A percentile compares a stretch with the other conserved stretches of the same genome.
Conservation (phyloP, 2,329 filamentous ascomycete genomes). For the Trichoderma hamatum region DNA sequence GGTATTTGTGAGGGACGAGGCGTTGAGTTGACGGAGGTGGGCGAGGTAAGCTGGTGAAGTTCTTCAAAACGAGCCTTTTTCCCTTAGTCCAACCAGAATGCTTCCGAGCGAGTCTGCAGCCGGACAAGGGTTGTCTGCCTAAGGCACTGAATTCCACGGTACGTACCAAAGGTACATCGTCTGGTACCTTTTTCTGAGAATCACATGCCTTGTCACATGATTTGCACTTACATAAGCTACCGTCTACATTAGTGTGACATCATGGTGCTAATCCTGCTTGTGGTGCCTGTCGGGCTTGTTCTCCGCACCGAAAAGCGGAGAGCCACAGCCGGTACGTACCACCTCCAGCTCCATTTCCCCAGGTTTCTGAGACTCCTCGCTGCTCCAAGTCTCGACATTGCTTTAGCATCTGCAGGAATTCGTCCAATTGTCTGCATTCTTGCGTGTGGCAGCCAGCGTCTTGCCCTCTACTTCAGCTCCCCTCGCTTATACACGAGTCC, state of each 20-base stretch:
- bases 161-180: too few relatives aligned
- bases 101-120: slow-evolving; percentile 40
- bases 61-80: slow-evolving; percentile 48
- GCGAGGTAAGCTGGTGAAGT: slow-evolving; percentile 39
- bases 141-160: not conserved
- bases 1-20: slow-evolving; percentile 43
- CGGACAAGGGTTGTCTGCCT: slow-evolving; percentile 31
- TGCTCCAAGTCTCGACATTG: slow-evolving; percentile 8
- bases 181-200: not conserved
- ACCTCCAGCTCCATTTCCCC: slow-evolving; percentile 25
- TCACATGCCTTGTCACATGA: not conserved
- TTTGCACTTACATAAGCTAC: not conserved
- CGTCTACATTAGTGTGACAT: not conserved
- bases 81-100: slow-evolving; percentile 35
- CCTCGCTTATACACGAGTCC: not conserved
- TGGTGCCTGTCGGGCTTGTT: slow-evolving; percentile 2
- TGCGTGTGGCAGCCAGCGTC: not conserved
- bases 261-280: slow-evolving; percentile 1
- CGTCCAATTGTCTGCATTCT: not conserved
- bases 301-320: slow-evolving; percentile 25
- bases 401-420: slow-evolving; percentile 20
- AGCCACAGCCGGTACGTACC: slow-evolving; percentile 17
- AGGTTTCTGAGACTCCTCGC: slow-evolving; percentile 17
- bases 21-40: slow-evolving; percentile 41
- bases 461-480: not conserved